phyloP scores from a whole-genome alignment of 148 eudicot genomes.

The Arctostaphylos glauca region DNA sequence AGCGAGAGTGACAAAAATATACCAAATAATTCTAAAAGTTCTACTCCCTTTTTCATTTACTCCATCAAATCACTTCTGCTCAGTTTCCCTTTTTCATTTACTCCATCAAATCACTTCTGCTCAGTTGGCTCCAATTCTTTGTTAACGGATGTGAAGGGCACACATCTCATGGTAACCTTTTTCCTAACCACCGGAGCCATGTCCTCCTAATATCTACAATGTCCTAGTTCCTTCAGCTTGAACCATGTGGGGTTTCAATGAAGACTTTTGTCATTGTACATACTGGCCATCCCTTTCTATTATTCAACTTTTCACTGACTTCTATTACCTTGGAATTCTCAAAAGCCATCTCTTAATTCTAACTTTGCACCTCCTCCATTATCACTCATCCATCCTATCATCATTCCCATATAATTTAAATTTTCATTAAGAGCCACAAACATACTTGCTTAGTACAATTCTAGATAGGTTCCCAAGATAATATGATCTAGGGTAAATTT shows the following conservation, averaged over 20 bases:
- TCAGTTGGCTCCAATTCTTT: not conserved
- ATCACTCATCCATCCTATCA: not conserved
- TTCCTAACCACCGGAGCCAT: not conserved
- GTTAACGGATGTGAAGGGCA: not conserved
- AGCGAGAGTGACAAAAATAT: not conserved
- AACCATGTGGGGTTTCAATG: not conserved
- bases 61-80: not conserved
- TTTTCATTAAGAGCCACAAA: not conserved
- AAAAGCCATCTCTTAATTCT: not conserved
- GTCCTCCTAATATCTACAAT: not conserved
- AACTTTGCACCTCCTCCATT: not conserved
- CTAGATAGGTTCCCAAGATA: slow-evolving; percentile 1
- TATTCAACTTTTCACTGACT: not conserved
- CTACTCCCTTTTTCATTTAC: not conserved
- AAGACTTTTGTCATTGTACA: not conserved
- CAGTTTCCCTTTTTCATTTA: not conserved
- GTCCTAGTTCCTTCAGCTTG: not conserved
- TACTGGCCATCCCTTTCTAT: not conserved
- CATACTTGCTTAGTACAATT: not conserved
- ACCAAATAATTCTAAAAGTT: not conserved
- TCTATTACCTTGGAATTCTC: not conserved
- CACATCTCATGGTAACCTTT: slow-evolving; percentile 4
- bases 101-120: not conserved
- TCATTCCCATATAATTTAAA: not conserved
- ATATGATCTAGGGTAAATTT: no score